A percentile compares a stretch with the other conserved stretches of the same genome.
phyloP scores from a whole-genome alignment of 768 basidiomycete species.

The Tubosaeta sp. region DNA sequence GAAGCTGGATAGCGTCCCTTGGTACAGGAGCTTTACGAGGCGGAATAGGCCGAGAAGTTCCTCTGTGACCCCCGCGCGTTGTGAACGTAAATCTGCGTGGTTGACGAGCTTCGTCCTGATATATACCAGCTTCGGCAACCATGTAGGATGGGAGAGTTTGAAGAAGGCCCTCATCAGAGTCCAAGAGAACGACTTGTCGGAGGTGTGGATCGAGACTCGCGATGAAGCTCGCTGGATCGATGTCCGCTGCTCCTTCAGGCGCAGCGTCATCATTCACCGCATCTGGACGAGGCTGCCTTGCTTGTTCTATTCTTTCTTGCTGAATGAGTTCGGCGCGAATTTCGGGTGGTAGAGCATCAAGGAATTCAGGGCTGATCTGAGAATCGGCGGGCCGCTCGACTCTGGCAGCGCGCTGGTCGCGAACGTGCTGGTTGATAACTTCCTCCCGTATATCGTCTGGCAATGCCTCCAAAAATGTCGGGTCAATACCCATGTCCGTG shows the following conservation, averaged over 20 bases:
- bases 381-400: conserved; percentile 75
- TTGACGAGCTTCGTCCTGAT: conserved; percentile 52
- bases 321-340: conserved; percentile 96
- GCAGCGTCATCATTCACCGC: conserved; percentile 26
- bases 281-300: conserved; percentile 44
- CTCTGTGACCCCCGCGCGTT: conserved; percentile 26
- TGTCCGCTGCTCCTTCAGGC: conserved; percentile 54
- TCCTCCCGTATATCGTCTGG: conserved; percentile 99
- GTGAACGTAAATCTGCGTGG: conserved; percentile 33
- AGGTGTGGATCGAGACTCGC: conserved; percentile 87
- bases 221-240: conserved; percentile 88
- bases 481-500: conserved; percentile 97
- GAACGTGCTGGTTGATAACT: conserved; percentile 94
- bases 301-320: conserved; percentile 84
- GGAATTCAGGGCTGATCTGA: conserved; percentile 90
- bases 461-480: conserved; percentile 94
- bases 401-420: conserved; percentile 80
- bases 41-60: conserved; percentile 24
- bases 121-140: conserved; percentile 76
- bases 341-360: conserved; percentile 93
- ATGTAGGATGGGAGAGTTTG: conserved; percentile 80
- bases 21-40: conserved; percentile 50
- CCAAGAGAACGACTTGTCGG: conserved; percentile 86
- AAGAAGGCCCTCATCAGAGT: conserved; percentile 82
- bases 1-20: conserved; percentile 88